Evolutionary conservation across 2,329 filamentous ascomycete species (phyloP).

Genomic region (Colletotrichum paranaense): DNA sequence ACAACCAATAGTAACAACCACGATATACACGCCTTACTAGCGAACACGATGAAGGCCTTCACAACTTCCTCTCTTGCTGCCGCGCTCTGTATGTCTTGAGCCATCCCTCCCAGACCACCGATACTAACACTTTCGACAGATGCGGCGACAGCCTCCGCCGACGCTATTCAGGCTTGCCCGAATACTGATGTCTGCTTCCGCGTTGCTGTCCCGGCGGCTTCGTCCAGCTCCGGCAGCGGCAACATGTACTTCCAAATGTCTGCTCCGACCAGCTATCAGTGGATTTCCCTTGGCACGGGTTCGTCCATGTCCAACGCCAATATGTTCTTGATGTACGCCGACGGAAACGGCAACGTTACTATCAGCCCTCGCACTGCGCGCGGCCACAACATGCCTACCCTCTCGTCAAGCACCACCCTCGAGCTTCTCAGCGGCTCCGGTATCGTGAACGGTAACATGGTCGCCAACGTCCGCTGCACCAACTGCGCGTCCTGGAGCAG

Average conservation of each 20-base stretch:
- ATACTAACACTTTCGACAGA: conserved; percentile 18
- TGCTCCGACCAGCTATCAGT: conserved; percentile 63
- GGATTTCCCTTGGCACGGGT: conserved; percentile 71
- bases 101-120: neutral
- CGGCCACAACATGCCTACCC: conserved; percentile 59
- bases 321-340: conserved; percentile 72
- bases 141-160: conserved; percentile 44
- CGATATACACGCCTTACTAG: neutral
- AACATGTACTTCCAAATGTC: conserved; percentile 71
- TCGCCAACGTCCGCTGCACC: conserved; percentile 68
- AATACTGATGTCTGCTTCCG: conserved; percentile 60
- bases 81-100: conserved; percentile 25
- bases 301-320: conserved; percentile 64
- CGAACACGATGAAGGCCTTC: conserved; percentile 31
- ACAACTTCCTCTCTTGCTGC: conserved; percentile 18
- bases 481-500: conserved; percentile 62
- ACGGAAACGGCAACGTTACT: conserved; percentile 69
- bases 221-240: conserved; percentile 59
- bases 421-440: conserved; percentile 70
- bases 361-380: conserved; percentile 65
- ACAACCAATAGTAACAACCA: neutral
- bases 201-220: conserved; percentile 64
- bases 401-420: conserved; percentile 56
- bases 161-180: conserved; percentile 53
- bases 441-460: conserved; percentile 62